These are phyloP conservation scores for Botryotinia calthae DNA, from an alignment of 2,329 filamentous ascomycete species.

Conservation along the genomic window DNA sequence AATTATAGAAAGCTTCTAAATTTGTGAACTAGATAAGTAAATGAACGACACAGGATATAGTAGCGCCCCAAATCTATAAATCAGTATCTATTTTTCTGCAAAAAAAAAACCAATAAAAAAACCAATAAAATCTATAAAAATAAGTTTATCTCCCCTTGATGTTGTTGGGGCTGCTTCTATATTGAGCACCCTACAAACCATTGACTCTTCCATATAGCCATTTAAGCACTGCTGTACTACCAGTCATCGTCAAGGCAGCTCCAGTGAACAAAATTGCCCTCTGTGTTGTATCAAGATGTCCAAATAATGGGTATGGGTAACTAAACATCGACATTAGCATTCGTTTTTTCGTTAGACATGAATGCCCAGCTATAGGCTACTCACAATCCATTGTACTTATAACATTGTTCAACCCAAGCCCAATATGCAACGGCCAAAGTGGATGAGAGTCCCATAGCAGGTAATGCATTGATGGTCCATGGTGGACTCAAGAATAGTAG, in stretches of 20 bases:
- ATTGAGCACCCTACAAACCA: conserved; percentile 48
- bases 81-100: neutral
- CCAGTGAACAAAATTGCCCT: conserved; percentile 66
- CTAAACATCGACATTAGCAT: conserved; percentile 42
- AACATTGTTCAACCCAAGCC: conserved; percentile 75
- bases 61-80: neutral
- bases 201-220: conserved; percentile 68
- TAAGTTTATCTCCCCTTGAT: conserved; percentile 8
- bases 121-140: neutral
- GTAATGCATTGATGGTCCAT: conserved; percentile 63
- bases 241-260: conserved; percentile 69
- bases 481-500: conserved; percentile 68
- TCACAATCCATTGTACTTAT: conserved; percentile 62
- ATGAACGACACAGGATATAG: neutral
- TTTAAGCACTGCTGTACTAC: conserved; percentile 66
- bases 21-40: neutral
- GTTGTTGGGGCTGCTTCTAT: conserved; percentile 25
- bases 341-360: neutral
- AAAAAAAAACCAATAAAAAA: no score
- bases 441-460: conserved; percentile 57
- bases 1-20: neutral
- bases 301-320: conserved; percentile 88
- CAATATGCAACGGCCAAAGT: conserved; percentile 66
- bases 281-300: conserved; percentile 61
- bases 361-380: conserved; percentile 31